phyloP scores from a whole-genome alignment of 345 rosid genomes.

The Balakata baccata region DNA sequence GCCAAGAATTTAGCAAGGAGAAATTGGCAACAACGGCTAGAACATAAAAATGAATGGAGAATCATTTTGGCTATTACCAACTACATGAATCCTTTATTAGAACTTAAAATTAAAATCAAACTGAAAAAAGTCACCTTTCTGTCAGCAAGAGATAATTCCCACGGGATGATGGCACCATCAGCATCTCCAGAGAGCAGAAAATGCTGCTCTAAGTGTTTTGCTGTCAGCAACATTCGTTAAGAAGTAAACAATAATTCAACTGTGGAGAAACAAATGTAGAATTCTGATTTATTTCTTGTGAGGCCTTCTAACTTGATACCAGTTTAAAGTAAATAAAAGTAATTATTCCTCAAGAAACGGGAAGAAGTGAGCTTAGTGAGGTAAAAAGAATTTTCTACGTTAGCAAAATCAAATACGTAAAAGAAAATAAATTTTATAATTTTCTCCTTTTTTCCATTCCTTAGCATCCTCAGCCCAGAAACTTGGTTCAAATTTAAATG shows the following conservation, averaged over 20 bases:
- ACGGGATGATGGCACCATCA: constrained; percentile 60
- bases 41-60: neutral
- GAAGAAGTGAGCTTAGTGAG: neutral
- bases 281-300: neutral
- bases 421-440: neutral
- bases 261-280: neutral
- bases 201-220: constrained; percentile 53
- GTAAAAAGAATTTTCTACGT: neutral
- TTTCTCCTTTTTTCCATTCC: neutral
- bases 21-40: neutral
- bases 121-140: constrained; percentile 38
- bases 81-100: neutral
- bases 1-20: neutral
- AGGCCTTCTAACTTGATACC: neutral
- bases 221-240: constrained; percentile 29
- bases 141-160: constrained; percentile 62
- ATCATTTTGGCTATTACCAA: neutral
- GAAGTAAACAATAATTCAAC: neutral
- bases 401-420: neutral
- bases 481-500: neutral
- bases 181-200: constrained; percentile 85
- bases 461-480: neutral
- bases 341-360: neutral
- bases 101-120: neutral
- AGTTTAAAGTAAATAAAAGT: neutral